Conservation (phyloP, 495 filamentous ascomycete species). For the Amorphotheca resinae region DNA sequence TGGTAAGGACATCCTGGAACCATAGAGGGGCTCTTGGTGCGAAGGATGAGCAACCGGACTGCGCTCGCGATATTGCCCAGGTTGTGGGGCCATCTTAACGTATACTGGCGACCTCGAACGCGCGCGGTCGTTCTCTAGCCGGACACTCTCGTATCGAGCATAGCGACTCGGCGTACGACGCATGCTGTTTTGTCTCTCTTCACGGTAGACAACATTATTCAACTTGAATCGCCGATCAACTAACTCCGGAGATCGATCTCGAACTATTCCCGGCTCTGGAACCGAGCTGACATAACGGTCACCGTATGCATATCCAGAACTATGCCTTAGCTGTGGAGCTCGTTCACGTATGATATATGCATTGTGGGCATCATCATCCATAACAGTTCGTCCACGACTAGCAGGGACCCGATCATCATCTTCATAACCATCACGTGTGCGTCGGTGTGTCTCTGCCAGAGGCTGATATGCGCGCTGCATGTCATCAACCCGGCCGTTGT, state of each 20-base stretch:
- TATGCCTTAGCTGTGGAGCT: not conserved
- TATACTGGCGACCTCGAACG: constrained; percentile 24
- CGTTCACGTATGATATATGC: constrained; percentile 11
- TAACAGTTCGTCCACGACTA: not conserved
- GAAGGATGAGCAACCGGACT: constrained; percentile 8
- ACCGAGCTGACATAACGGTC: constrained; percentile 10
- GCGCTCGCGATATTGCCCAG: constrained; percentile 10
- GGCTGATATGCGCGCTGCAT: constrained; percentile 8
- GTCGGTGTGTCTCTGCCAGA: constrained; percentile 3
- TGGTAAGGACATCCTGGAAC: constrained; percentile 6
- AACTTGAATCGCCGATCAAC: constrained; percentile 22
- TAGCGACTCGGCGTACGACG: constrained; percentile 19
- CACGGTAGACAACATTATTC: constrained; percentile 21
- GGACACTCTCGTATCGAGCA: constrained; percentile 21
- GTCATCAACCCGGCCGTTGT: constrained; percentile 17
- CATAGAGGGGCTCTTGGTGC: constrained; percentile 15
- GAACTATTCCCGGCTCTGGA: constrained; percentile 3
- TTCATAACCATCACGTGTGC: constrained; percentile 5
- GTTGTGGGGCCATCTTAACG: constrained; percentile 16
- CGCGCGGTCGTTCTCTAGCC: constrained; percentile 20
- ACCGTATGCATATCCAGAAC: constrained; percentile 12
- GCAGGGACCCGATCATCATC: not conserved
- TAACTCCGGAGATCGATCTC: constrained; percentile 19
- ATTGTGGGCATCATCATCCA: not conserved
- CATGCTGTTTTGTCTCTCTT: constrained; percentile 18